Evolutionary conservation across 768 basidiomycete species (phyloP), one percentile per base, ranked within the genome.

Genomic region (Kwoniella botswanensis): DNA sequence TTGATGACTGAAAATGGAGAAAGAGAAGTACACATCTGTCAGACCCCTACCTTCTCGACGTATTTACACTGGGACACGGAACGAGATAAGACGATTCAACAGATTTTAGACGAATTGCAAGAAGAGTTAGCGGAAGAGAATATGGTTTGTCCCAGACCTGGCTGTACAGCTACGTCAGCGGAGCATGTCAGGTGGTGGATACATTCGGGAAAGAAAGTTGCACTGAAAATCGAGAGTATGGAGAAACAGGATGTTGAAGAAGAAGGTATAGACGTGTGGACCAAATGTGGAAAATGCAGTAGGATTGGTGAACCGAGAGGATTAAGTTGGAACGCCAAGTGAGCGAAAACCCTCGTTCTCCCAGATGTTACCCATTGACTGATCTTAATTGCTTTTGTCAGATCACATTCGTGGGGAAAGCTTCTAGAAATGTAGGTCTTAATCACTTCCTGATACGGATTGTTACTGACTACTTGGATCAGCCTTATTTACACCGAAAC

Each of bases 361-460:
- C 9, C 21, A 15, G n/a, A 21, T 11, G 43, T 17, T 5, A 29
- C 13, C 2, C n/a, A 10, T 29, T 10, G 10, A 62, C 62, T 24
- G 26, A 71, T 35, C 6, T 35, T 26, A 10, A 46, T 44, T 52
- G 2, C 46, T 18, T 17, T 24, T 26, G 7, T 4, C 53, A 76
- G 77, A 24, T 12, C 43, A 2, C 72, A 71, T 21, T 80, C 79
- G 9, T 78, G 75, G 77, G 76, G 65, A 7, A 78, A 78, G 42
- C 71, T 80, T 21, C 63, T 80, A 4, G 79, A 80, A 65, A 50
- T 77, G 79, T 79, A 29, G 65, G 74, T 66, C 17, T n/a, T 15
- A 4, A 59, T 59, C 2, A 35, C 7, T 35, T 35, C 35, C 35
- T 35, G 35, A 35, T 35, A 35, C 35, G 7, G 35, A 35, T 6